phyloP scores from a whole-genome alignment of 495 filamentous ascomycete species.

The Talaromyces trachyspermus region DNA sequence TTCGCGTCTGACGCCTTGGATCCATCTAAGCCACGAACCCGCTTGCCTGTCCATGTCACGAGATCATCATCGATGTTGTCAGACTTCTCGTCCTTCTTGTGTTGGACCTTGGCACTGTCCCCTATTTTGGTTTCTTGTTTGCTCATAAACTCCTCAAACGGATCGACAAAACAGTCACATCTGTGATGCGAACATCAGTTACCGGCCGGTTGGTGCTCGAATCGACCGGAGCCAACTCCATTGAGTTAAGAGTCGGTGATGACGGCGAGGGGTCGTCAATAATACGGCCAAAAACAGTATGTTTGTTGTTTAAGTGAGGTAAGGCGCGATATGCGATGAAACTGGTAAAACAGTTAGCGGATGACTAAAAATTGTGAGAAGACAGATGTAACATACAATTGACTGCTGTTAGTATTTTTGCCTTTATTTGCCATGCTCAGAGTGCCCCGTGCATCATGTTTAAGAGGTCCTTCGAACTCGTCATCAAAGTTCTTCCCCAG shows the following conservation, averaged over 20 bases:
- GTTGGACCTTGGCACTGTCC: slow-evolving; percentile 33
- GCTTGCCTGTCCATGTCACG: slow-evolving; percentile 89
- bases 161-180: slow-evolving; percentile 88
- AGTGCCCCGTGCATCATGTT: slow-evolving; percentile 70
- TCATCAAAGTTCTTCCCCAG: slow-evolving; percentile 88
- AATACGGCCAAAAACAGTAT: slow-evolving; percentile 88
- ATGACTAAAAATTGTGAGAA: background rate
- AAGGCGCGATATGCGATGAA: slow-evolving; percentile 84
- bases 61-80: slow-evolving; percentile 68
- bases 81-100: slow-evolving; percentile 29
- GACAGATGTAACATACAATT: slow-evolving; percentile 51
- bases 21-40: slow-evolving; percentile 52
- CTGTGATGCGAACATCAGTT: slow-evolving; percentile 68
- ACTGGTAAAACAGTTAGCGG: slow-evolving; percentile 15
- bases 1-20: slow-evolving; percentile 37
- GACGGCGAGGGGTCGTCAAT: slow-evolving; percentile 65
- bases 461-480: slow-evolving; percentile 82
- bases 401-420: slow-evolving; percentile 89
- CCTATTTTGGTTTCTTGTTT: slow-evolving; percentile 44
- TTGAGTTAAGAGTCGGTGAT: slow-evolving; percentile 50
- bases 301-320: slow-evolving; percentile 83
- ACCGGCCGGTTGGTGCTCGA: slow-evolving; percentile 62
- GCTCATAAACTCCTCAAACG: slow-evolving; percentile 78
- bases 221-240: slow-evolving; percentile 65
- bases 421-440: slow-evolving; percentile 97